Conservation (phyloP, 2,329 filamentous ascomycete genomes). For the Coleophoma eucalyptorum region DNA sequence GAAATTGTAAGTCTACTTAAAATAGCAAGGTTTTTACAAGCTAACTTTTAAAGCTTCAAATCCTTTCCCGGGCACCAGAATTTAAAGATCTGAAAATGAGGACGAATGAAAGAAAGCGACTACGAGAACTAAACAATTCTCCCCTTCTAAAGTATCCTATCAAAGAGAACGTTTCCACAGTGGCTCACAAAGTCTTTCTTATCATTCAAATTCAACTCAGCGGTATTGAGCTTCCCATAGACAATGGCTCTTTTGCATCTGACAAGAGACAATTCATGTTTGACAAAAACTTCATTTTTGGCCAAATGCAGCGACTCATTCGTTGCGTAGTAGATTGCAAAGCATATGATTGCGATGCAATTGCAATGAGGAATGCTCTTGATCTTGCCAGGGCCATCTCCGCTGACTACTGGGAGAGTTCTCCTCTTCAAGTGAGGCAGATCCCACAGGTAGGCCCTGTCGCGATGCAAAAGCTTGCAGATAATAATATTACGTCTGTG, state of each 20-base stretch:
- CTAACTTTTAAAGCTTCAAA: constrained; percentile 50
- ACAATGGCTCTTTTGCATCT: constrained; percentile 52
- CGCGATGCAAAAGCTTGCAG: constrained; percentile 69
- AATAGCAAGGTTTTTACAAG: not conserved
- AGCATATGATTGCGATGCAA: constrained; percentile 53
- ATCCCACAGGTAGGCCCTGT: constrained; percentile 74
- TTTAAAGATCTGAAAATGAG: constrained; percentile 72
- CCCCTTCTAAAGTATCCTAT: constrained; percentile 67
- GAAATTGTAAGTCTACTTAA: constrained; percentile 57
- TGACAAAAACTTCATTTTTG: constrained; percentile 63
- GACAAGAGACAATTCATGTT: constrained; percentile 48
- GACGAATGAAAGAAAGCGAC: constrained; percentile 62
- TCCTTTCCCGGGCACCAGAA: constrained; percentile 64
- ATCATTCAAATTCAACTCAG: constrained; percentile 75
- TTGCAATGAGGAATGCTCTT: constrained; percentile 64
- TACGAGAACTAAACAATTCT: constrained; percentile 69
- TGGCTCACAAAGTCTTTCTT: constrained; percentile 72
- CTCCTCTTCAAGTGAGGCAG: constrained; percentile 76
- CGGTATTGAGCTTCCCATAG: constrained; percentile 56
- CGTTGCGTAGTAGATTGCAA: constrained; percentile 77
- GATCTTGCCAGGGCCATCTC: constrained; percentile 75
- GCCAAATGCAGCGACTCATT: constrained; percentile 64
- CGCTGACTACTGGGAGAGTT: constrained; percentile 73
- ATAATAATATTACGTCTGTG: constrained; percentile 67
- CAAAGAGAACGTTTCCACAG: constrained; percentile 59